Base-by-base conservation (phyloP, 495 filamentous ascomycete species). In the Pyrenula massariospora region DNA sequence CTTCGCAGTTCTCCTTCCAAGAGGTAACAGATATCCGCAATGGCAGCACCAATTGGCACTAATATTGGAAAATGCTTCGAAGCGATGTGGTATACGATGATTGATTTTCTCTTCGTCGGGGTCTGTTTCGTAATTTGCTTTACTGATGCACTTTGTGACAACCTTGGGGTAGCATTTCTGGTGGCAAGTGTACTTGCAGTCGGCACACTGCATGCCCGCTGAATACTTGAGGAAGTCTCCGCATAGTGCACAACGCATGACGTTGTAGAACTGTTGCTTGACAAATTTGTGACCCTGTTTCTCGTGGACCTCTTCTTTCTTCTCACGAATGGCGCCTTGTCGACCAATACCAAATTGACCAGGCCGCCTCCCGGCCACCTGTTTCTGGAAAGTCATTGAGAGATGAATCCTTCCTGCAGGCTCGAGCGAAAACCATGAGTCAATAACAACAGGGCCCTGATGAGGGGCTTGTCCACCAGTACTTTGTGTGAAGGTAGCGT, bases 101-200 rank as follows among this genome's bases (percentile, higher is more conserved):
- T 97, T 99, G 79, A 99, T 88, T 73, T 96, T 97, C 73, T 96
- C 93, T 68, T 99, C 93, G 70, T 97, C 93, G 15, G 93, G 93
- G 70, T 97, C 94, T 21, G 87, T 93, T 68, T 97, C 93, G 58
- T 92, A 89, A 68, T 97, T 99, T 52, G 92, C 95, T 70, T 97
- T 96, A 73, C 91, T 96, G 72, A 99, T 99, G 74, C 93, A 99
- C 69, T 99, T 99, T 56, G 93, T 97, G 64, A 99, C 94, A n/a
- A 99, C 93, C 67, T 91, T 94, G 11, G 77, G 73, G 65, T 96
- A 97, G 68, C 93, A 99, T 69, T 95, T 95, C 66, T 87, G 89
- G 69, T 99, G 93, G 70, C 94, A 97, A 21, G 93, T 97, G 66
- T 96, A 96, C 71, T 96, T 97, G 89, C 93, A 99, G 72, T 99